Conservation (phyloP, 768 basidiomycete genomes). For the Boletus coccyginus region DNA sequence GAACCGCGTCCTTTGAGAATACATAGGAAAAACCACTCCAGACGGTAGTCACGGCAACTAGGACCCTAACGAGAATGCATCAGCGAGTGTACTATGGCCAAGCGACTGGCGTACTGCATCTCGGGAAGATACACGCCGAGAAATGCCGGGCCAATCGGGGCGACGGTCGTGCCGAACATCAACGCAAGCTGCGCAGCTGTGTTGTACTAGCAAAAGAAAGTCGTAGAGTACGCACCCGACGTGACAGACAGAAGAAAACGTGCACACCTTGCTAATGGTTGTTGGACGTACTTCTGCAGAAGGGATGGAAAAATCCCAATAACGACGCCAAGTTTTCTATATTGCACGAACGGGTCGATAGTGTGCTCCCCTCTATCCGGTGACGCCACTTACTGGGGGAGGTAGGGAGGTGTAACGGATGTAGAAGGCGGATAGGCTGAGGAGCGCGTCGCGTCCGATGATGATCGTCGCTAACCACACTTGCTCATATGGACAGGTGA, state of each 20-base stretch:
- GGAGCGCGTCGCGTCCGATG: slow-evolving; percentile 82
- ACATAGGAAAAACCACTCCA: slow-evolving; percentile 88
- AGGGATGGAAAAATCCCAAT: slow-evolving; percentile 96
- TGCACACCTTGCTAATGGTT: slow-evolving; percentile 79
- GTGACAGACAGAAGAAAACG: background rate
- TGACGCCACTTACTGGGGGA: slow-evolving; percentile 55
- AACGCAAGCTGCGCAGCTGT: slow-evolving; percentile 88
- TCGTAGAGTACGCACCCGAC: background rate
- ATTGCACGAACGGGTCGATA: slow-evolving; percentile 3
- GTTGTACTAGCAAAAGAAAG: slow-evolving; percentile 59
- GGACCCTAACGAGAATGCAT: slow-evolving; percentile 51
- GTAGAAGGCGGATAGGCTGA: slow-evolving; percentile 88
- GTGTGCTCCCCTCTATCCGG: background rate
- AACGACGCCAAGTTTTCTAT: slow-evolving; percentile 88
- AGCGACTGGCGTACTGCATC: slow-evolving; percentile 62
- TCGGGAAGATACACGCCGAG: slow-evolving; percentile 53
- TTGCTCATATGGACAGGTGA: slow-evolving; percentile 28
- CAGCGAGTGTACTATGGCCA: background rate
- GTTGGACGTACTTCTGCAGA: slow-evolving; percentile 95
- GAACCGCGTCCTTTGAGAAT: slow-evolving; percentile 72
- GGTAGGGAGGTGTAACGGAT: slow-evolving; percentile 91
- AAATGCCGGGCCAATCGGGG: slow-evolving; percentile 69
- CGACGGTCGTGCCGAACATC: slow-evolving; percentile 87
- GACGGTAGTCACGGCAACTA: slow-evolving; percentile 87
- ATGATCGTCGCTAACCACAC: slow-evolving; percentile 86